These are phyloP conservation scores for Claviceps fusiformis DNA, from an alignment of 2,329 filamentous ascomycete species.

Conservation along the genomic window DNA sequence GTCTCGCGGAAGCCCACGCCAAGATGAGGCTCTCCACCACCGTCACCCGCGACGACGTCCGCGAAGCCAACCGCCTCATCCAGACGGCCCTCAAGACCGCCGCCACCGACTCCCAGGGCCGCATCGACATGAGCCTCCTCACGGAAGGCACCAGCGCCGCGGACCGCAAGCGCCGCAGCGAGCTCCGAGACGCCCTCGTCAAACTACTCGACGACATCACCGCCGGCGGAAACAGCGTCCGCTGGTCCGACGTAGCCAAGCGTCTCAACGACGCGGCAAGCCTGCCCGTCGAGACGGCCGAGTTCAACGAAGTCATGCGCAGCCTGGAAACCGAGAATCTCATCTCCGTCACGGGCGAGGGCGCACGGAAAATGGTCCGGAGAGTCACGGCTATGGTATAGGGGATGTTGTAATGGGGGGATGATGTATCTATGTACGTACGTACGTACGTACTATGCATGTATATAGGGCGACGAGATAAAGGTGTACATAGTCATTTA, in stretches of 20 bases:
- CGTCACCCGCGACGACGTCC: constrained; percentile 72
- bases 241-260: constrained; percentile 66
- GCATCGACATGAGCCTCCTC: constrained; percentile 92
- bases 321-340: constrained; percentile 72
- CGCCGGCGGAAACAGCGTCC: constrained; percentile 50
- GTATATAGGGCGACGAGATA: neutral
- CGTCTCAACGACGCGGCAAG: constrained; percentile 58
- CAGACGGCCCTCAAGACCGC: constrained; percentile 90
- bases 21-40: constrained; percentile 79
- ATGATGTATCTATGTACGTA: neutral
- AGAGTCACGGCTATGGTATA: constrained; percentile 46
- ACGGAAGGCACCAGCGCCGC: constrained; percentile 85
- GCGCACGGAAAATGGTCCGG: constrained; percentile 67
- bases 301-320: constrained; percentile 73
- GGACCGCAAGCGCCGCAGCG: constrained; percentile 71
- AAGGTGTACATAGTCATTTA: no score
- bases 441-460: neutral
- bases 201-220: constrained; percentile 69
- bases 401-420: neutral
- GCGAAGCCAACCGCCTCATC: constrained; percentile 85
- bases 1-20: constrained; percentile 86
- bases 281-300: constrained; percentile 57
- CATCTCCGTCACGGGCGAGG: constrained; percentile 72
- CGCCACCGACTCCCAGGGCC: constrained; percentile 82
- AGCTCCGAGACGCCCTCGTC: constrained; percentile 70